phyloP scores from a whole-genome alignment of 495 filamentous ascomycete genomes.

The Penicillium cosmopolitanum region DNA sequence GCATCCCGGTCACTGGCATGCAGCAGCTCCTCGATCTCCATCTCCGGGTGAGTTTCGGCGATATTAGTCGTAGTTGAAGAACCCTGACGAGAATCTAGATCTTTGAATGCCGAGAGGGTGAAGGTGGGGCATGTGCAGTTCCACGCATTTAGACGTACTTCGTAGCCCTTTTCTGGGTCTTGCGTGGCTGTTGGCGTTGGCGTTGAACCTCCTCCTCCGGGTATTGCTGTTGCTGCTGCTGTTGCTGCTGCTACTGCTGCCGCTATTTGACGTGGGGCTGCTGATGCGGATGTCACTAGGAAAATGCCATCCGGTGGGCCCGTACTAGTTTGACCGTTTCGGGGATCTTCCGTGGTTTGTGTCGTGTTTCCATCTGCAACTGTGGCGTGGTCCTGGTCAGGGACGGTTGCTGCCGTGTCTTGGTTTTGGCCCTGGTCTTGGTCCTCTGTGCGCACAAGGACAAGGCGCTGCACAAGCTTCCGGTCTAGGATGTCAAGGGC shows the following conservation, averaged over 20 bases:
- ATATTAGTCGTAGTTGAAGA: conserved; percentile 7
- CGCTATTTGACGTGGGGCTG: conserved; percentile 32
- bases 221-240: background rate
- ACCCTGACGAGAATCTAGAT: conserved; percentile 16
- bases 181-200: conserved; percentile 18
- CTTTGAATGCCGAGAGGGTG: conserved; percentile 67
- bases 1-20: background rate
- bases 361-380: conserved; percentile 7
- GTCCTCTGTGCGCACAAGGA: conserved; percentile 10
- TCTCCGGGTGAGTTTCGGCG: background rate
- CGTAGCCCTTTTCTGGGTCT: conserved; percentile 53
- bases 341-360: conserved; percentile 3
- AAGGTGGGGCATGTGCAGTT: conserved; percentile 88
- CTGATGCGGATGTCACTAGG: conserved; percentile 51
- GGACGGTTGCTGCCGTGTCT: background rate
- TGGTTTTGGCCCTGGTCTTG: background rate
- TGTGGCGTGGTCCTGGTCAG: background rate
- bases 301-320: conserved; percentile 31
- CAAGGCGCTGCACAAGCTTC: conserved; percentile 57
- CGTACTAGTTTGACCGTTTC: conserved; percentile 3
- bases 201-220: conserved; percentile 14
- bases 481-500: conserved; percentile 85
- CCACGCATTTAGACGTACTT: conserved; percentile 77
- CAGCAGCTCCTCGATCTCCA: background rate
- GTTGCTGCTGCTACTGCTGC: background rate